Conservation (phyloP, 208 protist species). For the Trypanosoma mega region DNA sequence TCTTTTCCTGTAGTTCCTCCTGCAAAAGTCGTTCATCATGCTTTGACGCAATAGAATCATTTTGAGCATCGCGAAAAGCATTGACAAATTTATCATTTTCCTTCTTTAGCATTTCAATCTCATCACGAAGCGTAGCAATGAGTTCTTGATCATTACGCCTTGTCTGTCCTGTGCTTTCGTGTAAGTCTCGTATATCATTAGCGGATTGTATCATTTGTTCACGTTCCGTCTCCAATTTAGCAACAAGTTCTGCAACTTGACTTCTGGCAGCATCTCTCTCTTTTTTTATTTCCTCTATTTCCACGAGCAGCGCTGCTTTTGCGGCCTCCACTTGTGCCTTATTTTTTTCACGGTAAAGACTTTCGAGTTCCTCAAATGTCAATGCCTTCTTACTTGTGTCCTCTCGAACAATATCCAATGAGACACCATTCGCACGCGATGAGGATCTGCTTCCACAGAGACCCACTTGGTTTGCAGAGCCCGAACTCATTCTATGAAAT, state of each 20-base stretch:
- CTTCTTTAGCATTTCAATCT: slow-evolving; percentile 22
- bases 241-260: slow-evolving; percentile 21
- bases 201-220: slow-evolving; percentile 40
- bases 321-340: not conserved
- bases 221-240: slow-evolving; percentile 16
- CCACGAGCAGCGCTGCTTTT: not conserved
- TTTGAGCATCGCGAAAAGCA: not conserved
- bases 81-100: not conserved
- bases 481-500: not conserved
- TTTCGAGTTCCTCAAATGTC: slow-evolving; percentile 18
- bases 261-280: slow-evolving; percentile 9
- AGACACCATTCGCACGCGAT: not conserved
- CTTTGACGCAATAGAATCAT: not conserved
- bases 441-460: not conserved
- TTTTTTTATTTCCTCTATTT: not conserved
- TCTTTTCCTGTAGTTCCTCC: not conserved
- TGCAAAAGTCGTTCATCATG: not conserved
- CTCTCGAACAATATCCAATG: not conserved
- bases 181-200: slow-evolving; percentile 30
- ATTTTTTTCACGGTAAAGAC: slow-evolving; percentile 8
- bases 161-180: slow-evolving; percentile 18
- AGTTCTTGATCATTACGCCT: slow-evolving; percentile 9
- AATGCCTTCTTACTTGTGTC: slow-evolving; percentile 19
- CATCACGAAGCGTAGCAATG: slow-evolving; percentile 19
- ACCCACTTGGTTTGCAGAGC: not conserved